These are phyloP conservation scores for Clarireedia hainanense DNA, from an alignment of 2,329 filamentous ascomycete species.

Conservation along the genomic window DNA sequence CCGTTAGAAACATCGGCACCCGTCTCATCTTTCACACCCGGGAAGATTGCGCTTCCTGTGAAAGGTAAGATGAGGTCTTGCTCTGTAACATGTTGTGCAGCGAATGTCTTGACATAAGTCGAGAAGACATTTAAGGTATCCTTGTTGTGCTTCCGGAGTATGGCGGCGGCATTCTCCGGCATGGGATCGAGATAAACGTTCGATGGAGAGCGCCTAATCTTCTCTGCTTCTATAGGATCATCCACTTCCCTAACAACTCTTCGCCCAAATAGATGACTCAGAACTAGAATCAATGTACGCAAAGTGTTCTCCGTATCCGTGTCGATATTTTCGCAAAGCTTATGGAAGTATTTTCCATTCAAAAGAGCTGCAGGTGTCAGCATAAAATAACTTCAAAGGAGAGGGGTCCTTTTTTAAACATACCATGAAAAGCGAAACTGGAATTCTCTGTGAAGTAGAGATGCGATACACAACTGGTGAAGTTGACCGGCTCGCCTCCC, in stretches of 20 bases:
- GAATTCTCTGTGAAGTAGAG: slow-evolving; percentile 72
- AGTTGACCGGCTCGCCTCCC: slow-evolving; percentile 59
- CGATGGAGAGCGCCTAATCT: slow-evolving; percentile 51
- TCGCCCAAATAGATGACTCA: slow-evolving; percentile 65
- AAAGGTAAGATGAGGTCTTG: slow-evolving; percentile 26
- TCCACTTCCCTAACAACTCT: slow-evolving; percentile 41
- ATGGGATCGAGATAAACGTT: slow-evolving; percentile 58
- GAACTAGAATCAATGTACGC: slow-evolving; percentile 56
- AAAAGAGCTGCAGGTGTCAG: slow-evolving; percentile 42
- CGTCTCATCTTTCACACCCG: neutral
- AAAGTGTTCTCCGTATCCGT: slow-evolving; percentile 42
- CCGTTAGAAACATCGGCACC: slow-evolving; percentile 9
- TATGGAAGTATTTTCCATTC: slow-evolving; percentile 61
- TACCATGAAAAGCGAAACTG: slow-evolving; percentile 65
- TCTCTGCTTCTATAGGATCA: slow-evolving; percentile 39
- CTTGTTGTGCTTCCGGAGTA: slow-evolving; percentile 55
- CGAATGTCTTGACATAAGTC: slow-evolving; percentile 61
- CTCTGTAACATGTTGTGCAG: slow-evolving; percentile 47
- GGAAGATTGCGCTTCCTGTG: slow-evolving; percentile 22
- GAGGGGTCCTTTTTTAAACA: neutral
- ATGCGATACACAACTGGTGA: slow-evolving; percentile 62
- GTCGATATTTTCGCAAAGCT: slow-evolving; percentile 51
- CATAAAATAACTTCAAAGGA: slow-evolving; percentile 4
- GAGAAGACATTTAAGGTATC: slow-evolving; percentile 55
- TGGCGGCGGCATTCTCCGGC: slow-evolving; percentile 45